Evolutionary conservation across 129 eudicot genomes (phyloP), one percentile per base, ranked within the genome.

Genomic region (Arctium lappa): DNA sequence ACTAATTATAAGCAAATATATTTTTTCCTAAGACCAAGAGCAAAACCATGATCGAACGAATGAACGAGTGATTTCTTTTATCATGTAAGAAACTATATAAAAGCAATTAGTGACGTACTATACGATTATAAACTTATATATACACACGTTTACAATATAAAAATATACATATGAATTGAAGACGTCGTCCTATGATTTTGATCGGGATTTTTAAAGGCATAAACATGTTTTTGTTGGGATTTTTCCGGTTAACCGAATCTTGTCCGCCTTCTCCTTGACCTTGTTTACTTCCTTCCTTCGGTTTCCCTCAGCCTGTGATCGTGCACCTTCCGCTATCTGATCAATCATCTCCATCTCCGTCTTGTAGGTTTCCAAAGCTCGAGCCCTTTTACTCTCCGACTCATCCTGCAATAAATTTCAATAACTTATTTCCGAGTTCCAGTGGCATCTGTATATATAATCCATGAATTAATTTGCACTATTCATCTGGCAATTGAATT

Each of bases 251-350:
- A 75, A n/a, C 85, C 92, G 87, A 80, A 91, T 88, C 46, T 65
- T 91, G 36, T 89, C 84, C 10, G 94, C 98, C 84, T 92, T 95
- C 82, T 95, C 97, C 85, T 85, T 87, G 56, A 87, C 94, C 86
- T 85, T 90, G 0, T 79, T 46, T 87, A 88, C 91, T 72, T 91
- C 97, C 60, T 86, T 90, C 74, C 87, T 87, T 74, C 85, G 86
- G 77, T 91, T 88, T 80, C 87, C 87, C 75, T 82, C 89, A 10
- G 97, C 98, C 76, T 89, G 90, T 83, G 92, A 82, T 77, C 84
- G 83, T 71, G 97, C 98, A 74, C 97, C 94, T 73, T 82, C 87
- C 11, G 88, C 96, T 40, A 95, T 88, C 79, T 84, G 89, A 39
- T 89, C 91, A 18, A 95, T 87, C 78, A 85, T 84, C 48, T 75